A percentile compares a stretch with the other conserved stretches of the same genome.
These are phyloP conservation scores for Gymnopilus junonius DNA, from an alignment of 768 basidiomycete species.

Conservation along the genomic window DNA sequence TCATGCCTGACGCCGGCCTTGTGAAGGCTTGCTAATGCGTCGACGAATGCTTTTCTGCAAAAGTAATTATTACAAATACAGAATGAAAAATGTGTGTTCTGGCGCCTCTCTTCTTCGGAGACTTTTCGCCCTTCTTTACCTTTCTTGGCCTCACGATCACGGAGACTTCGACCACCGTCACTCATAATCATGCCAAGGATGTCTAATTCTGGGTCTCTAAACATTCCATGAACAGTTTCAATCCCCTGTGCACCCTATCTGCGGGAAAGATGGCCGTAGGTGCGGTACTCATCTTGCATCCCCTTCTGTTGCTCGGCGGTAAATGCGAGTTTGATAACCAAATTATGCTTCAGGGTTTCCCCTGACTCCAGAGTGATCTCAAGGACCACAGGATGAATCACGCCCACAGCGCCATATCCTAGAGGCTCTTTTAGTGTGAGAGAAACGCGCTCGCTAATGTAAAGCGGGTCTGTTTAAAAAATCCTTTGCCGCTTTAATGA, in stretches of 20 bases:
- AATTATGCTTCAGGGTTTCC: neutral
- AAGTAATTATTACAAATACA: neutral
- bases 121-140: neutral
- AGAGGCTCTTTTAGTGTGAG: constrained; percentile 1
- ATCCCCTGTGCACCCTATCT: constrained; percentile 12
- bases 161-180: neutral
- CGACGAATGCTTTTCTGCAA: constrained; percentile 18
- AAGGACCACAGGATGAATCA: constrained; percentile 10
- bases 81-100: neutral
- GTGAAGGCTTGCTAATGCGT: constrained; percentile 24
- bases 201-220: neutral
- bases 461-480: neutral
- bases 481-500: neutral
- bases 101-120: neutral
- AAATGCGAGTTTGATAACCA: constrained; percentile 20
- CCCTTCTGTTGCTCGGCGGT: constrained; percentile 3
- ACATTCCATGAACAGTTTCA: constrained; percentile 13
- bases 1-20: constrained; percentile 26
- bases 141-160: neutral
- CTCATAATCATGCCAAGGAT: neutral
- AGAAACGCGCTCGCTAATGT: neutral
- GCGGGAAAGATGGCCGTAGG: constrained; percentile 19
- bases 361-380: constrained; percentile 1
- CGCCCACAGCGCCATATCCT: constrained; percentile 12
- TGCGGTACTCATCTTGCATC: constrained; percentile 18